These are phyloP conservation scores for Chamaecyparis obtusa DNA, from an alignment of 75 land plant species.

Conservation along the genomic window DNA sequence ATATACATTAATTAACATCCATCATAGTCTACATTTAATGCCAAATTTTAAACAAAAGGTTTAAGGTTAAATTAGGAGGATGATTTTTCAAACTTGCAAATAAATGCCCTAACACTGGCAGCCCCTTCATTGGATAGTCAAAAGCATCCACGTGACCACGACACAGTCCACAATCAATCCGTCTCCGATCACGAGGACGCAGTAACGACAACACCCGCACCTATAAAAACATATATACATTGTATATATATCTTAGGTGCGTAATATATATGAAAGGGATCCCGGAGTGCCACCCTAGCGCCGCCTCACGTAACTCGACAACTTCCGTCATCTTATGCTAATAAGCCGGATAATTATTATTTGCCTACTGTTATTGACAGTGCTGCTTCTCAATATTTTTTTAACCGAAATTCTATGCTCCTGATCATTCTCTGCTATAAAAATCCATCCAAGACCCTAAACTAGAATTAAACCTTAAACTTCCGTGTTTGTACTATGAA, in stretches of 20 bases:
- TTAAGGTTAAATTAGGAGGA: not conserved
- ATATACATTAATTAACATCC: not conserved
- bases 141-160: constrained; percentile 17
- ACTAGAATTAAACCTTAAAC: not conserved
- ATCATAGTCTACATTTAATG: not conserved
- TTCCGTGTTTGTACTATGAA: not conserved
- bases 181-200: constrained; percentile 11
- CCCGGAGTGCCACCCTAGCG: constrained; percentile 11
- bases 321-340: not conserved
- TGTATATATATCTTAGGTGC: not conserved
- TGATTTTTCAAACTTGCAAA: not conserved
- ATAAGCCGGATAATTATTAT: not conserved
- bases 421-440: not conserved
- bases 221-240: not conserved
- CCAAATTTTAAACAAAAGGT: not conserved
- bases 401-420: not conserved
- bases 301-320: constrained; percentile 5
- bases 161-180: constrained; percentile 13
- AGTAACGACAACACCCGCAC: not conserved
- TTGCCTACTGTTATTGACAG: not conserved
- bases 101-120: not conserved
- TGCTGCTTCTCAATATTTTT: not conserved
- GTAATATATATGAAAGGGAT: not conserved
- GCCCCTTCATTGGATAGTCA: constrained; percentile 9
- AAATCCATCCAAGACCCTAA: not conserved